A percentile compares a stretch with the other conserved stretches of the same genome.
Conservation (phyloP, 352 stramenopile species). For the Ophiocytium majus region DNA sequence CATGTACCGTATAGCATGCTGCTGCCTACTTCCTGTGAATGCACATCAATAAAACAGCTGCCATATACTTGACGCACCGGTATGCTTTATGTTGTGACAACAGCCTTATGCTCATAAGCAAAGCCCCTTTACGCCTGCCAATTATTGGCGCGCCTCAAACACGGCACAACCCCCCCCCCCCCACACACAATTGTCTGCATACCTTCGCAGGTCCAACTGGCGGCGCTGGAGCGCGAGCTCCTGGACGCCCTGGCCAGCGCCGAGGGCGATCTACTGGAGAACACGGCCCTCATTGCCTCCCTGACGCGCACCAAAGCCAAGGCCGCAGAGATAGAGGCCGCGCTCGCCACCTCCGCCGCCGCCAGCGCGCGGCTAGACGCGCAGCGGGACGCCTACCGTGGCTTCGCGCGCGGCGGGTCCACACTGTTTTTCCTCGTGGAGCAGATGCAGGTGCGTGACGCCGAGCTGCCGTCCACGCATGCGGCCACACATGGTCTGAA, state of each 20-base stretch:
- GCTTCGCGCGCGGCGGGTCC: constrained; percentile 78
- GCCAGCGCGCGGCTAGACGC: constrained; percentile 83
- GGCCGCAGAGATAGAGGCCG: constrained; percentile 79
- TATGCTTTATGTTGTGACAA: no score
- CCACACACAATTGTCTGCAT: no score
- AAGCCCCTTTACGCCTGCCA: no score
- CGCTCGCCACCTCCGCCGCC: constrained; percentile 77
- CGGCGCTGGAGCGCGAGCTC: constrained; percentile 84
- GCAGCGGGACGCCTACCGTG: constrained; percentile 81
- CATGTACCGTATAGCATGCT: no score
- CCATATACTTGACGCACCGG: no score
- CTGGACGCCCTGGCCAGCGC: constrained; percentile 84
- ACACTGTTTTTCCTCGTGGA: constrained; percentile 90
- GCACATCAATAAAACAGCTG: no score
- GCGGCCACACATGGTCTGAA: no score
- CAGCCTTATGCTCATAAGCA: no score
- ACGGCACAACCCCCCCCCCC: no score
- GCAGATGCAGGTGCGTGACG: constrained; percentile 70
- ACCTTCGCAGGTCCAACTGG: constrained; percentile 74
- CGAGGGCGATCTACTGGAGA: constrained; percentile 91
- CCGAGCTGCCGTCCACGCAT: neutral
- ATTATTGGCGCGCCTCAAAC: no score
- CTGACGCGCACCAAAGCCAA: constrained; percentile 87
- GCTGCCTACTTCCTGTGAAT: no score
- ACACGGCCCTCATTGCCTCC: constrained; percentile 86